Evolutionary conservation across 805 yeast genomes (phyloP).

Genomic region (Hanseniaspora nectarophila): DNA sequence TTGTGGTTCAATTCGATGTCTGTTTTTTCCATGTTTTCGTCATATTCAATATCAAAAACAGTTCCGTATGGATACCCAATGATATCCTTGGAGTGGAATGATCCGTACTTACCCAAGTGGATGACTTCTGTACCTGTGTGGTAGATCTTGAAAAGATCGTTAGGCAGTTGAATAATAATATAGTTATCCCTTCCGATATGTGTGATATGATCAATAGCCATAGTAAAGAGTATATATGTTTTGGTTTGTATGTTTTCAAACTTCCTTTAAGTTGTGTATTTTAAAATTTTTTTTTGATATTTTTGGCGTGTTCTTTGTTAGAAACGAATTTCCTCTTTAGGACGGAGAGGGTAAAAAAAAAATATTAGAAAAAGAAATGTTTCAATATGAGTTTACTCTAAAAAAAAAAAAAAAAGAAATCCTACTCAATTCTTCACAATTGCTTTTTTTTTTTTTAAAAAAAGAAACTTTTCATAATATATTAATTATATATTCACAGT

Average conservation of each 20-base stretch:
- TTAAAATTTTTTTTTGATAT: no score
- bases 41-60: conserved; percentile 58
- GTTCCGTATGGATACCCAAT: conserved; percentile 80
- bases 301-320: neutral
- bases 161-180: conserved; percentile 66
- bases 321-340: neutral
- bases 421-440: no score
- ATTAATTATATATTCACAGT: no score
- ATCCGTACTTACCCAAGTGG: conserved; percentile 83
- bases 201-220: conserved; percentile 23
- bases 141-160: conserved; percentile 62
- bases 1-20: conserved; percentile 14
- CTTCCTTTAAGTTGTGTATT: no score
- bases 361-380: neutral
- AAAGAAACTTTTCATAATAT: no score
- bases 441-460: no score
- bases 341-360: neutral
- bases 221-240: neutral
- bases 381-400: no score
- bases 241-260: neutral
- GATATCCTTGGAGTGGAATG: conserved; percentile 60
- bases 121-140: conserved; percentile 49
- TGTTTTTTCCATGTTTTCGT: conserved; percentile 21
- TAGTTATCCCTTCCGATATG: conserved; percentile 25
- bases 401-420: no score